These are phyloP conservation scores for Gentiana straminea DNA, from an alignment of 257 asterid species.

Conservation along the genomic window DNA sequence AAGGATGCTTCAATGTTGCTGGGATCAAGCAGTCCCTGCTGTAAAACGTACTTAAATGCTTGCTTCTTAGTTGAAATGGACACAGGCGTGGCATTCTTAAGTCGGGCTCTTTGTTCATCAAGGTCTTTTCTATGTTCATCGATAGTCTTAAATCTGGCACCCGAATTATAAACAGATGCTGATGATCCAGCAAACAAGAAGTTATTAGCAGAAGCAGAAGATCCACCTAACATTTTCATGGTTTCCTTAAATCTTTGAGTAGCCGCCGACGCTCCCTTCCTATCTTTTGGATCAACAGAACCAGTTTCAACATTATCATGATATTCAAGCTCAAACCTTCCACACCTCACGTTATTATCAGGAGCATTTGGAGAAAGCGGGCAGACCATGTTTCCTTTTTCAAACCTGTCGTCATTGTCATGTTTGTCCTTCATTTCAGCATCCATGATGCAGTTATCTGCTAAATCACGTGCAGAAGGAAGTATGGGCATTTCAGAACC, in stretches of 20 bases:
- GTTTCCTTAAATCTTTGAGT: conserved; percentile 44
- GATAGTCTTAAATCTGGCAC: conserved; percentile 36
- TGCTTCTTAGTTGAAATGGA: conserved; percentile 54
- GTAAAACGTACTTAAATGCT: conserved; percentile 63
- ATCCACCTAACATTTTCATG: conserved; percentile 35
- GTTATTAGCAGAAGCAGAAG: conserved; percentile 38
- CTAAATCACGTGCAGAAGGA: conserved; percentile 54
- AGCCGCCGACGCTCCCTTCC: conserved; percentile 35
- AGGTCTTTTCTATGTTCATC: conserved; percentile 38
- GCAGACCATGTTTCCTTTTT: conserved; percentile 27
- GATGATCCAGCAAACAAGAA: conserved; percentile 35
- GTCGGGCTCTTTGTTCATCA: conserved; percentile 29
- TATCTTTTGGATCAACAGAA: conserved; percentile 33
- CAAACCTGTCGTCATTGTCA: conserved; percentile 29
- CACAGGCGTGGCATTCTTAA: conserved; percentile 45
- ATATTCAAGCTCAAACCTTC: conserved; percentile 23
- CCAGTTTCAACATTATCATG: conserved; percentile 16
- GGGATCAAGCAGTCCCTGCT: conserved; percentile 49
- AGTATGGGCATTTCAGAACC: conserved; percentile 44
- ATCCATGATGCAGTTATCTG: conserved; percentile 37
- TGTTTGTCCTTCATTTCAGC: conserved; percentile 51
- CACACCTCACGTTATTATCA: conserved; percentile 10
- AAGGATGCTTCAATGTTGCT: conserved; percentile 55
- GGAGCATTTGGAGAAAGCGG: conserved; percentile 26
- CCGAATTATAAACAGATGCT: conserved; percentile 36